Evolutionary conservation across 345 rosid species (phyloP).

Genomic region (Kandelia obovata): DNA sequence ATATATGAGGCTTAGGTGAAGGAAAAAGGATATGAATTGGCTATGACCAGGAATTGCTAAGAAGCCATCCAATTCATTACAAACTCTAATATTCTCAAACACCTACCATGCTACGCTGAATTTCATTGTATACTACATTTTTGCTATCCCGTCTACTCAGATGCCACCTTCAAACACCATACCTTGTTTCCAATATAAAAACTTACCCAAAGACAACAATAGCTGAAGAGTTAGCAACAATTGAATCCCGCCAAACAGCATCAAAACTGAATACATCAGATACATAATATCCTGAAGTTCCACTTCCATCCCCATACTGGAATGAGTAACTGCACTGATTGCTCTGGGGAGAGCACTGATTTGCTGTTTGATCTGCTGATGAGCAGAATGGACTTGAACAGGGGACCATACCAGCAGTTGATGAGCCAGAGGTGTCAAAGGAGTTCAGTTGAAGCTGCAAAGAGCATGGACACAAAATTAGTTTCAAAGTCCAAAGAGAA

Average conservation of each 20-base stretch:
- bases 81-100: no score
- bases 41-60: no score
- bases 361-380: constrained; percentile 51
- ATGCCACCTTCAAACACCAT: background rate
- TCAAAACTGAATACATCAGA: constrained; percentile 66
- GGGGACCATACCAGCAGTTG: constrained; percentile 55
- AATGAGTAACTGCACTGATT: constrained; percentile 82
- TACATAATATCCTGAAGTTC: constrained; percentile 84
- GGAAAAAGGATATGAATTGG: no score
- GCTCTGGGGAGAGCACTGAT: constrained; percentile 57
- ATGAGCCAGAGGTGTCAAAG: constrained; percentile 67
- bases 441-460: constrained; percentile 70
- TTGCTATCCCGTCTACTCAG: no score
- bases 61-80: no score
- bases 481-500: constrained; percentile 3
- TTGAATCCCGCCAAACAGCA: constrained; percentile 61
- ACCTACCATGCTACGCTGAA: no score
- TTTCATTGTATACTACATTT: no score
- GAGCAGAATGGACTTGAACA: constrained; percentile 41
- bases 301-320: constrained; percentile 92
- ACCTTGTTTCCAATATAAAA: constrained; percentile 5
- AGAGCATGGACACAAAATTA: constrained; percentile 6
- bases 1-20: no score
- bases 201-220: constrained; percentile 76
- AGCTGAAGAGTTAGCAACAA: constrained; percentile 77